Conservation (phyloP, 495 filamentous ascomycete species). For the Xylaria bambusicola region DNA sequence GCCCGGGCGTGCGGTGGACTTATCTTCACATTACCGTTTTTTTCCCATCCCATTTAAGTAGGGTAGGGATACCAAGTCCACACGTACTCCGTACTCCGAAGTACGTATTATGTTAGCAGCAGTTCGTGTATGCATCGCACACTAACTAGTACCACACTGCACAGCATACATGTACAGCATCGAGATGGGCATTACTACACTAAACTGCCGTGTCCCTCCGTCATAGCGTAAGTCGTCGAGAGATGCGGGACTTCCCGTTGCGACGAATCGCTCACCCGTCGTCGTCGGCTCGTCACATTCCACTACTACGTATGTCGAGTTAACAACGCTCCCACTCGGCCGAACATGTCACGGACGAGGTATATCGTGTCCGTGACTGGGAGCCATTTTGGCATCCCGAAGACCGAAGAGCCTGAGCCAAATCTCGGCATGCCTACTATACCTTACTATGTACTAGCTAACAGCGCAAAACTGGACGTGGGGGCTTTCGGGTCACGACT, state of each 20-base stretch:
- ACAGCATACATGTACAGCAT: too few relatives aligned
- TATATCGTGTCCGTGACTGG: background rate
- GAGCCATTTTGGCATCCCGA: background rate
- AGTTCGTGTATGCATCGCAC: background rate
- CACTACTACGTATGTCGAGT: background rate
- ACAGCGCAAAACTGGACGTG: background rate
- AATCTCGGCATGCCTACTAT: too few relatives aligned
- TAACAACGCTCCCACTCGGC: background rate
- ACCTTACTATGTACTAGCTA: background rate
- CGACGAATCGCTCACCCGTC: constrained; percentile 8
- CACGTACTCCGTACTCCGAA: too few relatives aligned
- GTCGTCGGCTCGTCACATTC: background rate
- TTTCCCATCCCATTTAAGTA: too few relatives aligned
- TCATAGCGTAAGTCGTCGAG: too few relatives aligned
- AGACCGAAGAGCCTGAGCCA: too few relatives aligned
- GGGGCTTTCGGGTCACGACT: constrained; percentile 1
- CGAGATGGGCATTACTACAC: too few relatives aligned
- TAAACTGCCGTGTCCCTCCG: too few relatives aligned
- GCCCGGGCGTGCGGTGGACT: too few relatives aligned
- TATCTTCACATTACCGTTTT: too few relatives aligned
- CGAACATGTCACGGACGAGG: background rate
- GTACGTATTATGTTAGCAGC: too few relatives aligned
- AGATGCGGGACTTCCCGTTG: background rate
- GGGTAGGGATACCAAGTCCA: too few relatives aligned
- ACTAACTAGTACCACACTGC: background rate